Evolutionary conservation across 1,284 basidiomycete genomes (phyloP).

Genomic region (Stygiomarasmius scandens): DNA sequence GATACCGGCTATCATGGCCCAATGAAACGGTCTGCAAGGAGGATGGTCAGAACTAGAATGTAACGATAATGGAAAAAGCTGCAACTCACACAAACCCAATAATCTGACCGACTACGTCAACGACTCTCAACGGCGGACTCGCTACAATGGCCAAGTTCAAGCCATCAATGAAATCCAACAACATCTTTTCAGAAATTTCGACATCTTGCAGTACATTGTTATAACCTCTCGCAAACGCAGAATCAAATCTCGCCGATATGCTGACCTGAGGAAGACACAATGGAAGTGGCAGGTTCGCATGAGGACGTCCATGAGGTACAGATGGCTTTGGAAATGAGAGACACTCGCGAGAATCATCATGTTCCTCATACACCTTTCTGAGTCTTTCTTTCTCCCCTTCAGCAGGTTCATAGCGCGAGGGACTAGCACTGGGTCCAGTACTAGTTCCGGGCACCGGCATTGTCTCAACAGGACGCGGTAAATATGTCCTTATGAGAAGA

Average conservation of each 20-base stretch:
- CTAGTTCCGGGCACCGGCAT: no score
- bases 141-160: slow-evolving; percentile 25
- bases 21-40: slow-evolving; percentile 21
- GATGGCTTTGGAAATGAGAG: no score
- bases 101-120: slow-evolving; percentile 20
- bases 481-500: slow-evolving; percentile 4
- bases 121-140: slow-evolving; percentile 21
- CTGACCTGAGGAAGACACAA: slow-evolving; percentile 17
- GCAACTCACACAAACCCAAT: slow-evolving; percentile 26
- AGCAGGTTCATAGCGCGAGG: no score
- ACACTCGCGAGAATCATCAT: neutral
- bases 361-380: neutral
- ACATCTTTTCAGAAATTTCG: slow-evolving; percentile 21
- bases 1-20: slow-evolving; percentile 24
- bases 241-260: slow-evolving; percentile 16
- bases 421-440: no score
- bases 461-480: neutral
- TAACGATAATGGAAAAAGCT: neutral
- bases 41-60: neutral
- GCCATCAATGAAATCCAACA: slow-evolving; percentile 26
- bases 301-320: no score
- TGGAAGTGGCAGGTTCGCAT: slow-evolving; percentile 14
- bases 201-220: slow-evolving; percentile 14
- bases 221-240: slow-evolving; percentile 24
- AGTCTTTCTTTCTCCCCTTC: neutral